These are phyloP conservation scores for Erysimum pusillum DNA, from an alignment of 441 rosid genomes.

Conservation along the genomic window DNA sequence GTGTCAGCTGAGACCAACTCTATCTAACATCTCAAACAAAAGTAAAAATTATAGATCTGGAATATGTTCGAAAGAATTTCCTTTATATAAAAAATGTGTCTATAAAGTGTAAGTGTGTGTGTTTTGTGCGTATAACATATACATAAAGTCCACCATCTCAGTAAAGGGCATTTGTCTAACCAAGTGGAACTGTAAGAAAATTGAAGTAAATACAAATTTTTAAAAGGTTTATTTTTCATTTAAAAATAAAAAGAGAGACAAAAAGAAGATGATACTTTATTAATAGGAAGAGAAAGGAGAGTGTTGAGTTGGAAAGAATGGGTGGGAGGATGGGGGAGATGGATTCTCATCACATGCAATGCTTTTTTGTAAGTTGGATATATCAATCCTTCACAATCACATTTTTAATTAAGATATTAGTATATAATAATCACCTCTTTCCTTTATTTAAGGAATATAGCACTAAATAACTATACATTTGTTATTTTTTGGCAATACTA, in stretches of 20 bases:
- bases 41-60: conserved; percentile 26
- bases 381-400: conserved; percentile 31
- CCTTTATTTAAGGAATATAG: conserved; percentile 12
- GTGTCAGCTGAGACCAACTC: conserved; percentile 27
- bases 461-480: neutral
- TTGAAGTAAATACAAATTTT: conserved; percentile 25
- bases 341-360: conserved; percentile 54
- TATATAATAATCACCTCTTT: conserved; percentile 19
- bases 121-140: conserved; percentile 34
- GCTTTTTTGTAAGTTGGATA: conserved; percentile 39
- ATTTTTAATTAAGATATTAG: conserved; percentile 21
- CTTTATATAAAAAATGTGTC: conserved; percentile 9
- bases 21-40: conserved; percentile 17
- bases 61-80: conserved; percentile 37
- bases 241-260: conserved; percentile 32
- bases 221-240: neutral
- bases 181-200: conserved; percentile 48
- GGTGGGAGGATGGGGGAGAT: conserved; percentile 51
- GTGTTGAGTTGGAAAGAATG: conserved; percentile 50
- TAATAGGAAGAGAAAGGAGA: conserved; percentile 46
- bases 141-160: conserved; percentile 45
- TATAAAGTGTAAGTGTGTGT: conserved; percentile 33
- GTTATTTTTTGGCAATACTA: neutral
- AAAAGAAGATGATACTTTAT: conserved; percentile 49
- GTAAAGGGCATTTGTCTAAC: conserved; percentile 42